Evolutionary conservation across 2,329 filamentous ascomycete genomes (phyloP), one percentile per base, ranked within the genome.

Genomic region (Aspergillus costaricaensis): DNA sequence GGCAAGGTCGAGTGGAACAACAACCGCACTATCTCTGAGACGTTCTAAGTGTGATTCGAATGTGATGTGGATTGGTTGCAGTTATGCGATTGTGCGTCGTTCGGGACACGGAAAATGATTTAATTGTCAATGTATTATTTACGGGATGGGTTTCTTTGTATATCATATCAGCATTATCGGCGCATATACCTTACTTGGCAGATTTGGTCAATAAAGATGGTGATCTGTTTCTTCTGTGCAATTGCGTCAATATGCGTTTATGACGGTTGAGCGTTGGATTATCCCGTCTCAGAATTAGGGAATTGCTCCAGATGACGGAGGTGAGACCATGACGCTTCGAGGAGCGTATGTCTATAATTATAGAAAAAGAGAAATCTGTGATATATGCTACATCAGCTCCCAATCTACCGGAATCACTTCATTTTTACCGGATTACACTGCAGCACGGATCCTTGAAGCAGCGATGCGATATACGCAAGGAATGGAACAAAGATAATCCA

Each of bases 1-100:
- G 86, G 86, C 15, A 76, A 80, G 67, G 83, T 84, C 55, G 77
- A 81, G 54, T 88, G 83, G 83, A 81, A 78, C 67, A 72, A 74
- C 49, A 64, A 41, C 23, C 67, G 70, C 57, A 72, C 55, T 27
- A 66, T 75, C 27, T 65, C 62, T 38, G 70, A 75, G 6, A 63
- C 65, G 21, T 69, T 75, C 43, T 69, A 60, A 59, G 32, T 47
- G 44, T 41, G 32, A 25, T 59, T 59, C 25, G 62, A 47, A 9
- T 23, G 36, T 49, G 48, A 32, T 43, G 41, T 5, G 32, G 32
- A 36, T 30, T 25, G 30, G 21, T 38, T 49, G 36, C 49, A 55
- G 55, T 43, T 57, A 54, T 53, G 38, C 41, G 51, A 57, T 59
- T 41, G 43, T 58, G 52, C 56, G 44, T 62, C 55, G 57, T 55